Conservation (phyloP, 441 rosid species). For the Dalechampia spathulata region DNA sequence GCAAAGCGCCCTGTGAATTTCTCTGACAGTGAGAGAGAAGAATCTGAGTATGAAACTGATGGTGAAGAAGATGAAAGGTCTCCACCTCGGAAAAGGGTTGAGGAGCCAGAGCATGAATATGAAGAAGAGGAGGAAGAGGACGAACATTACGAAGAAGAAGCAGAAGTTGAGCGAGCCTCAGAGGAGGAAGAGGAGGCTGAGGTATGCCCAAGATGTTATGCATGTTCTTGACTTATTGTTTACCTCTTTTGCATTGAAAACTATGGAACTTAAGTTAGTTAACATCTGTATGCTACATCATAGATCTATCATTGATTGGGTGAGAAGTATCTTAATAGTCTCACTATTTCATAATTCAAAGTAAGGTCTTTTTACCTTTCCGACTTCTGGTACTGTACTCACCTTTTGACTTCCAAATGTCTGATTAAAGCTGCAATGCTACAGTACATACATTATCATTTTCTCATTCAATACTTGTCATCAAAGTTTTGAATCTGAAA, state of each 20-base stretch:
- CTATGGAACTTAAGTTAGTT: neutral
- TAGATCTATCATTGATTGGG: neutral
- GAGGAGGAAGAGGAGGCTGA: constrained; percentile 68
- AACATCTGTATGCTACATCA: neutral
- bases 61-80: constrained; percentile 75
- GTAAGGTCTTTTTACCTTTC: neutral
- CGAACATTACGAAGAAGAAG: constrained; percentile 35
- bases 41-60: constrained; percentile 92
- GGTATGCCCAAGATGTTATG: constrained; percentile 34
- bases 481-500: too few species aligned
- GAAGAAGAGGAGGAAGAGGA: constrained; percentile 60
- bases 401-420: neutral
- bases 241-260: neutral
- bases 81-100: constrained; percentile 45
- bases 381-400: neutral
- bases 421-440: too few species aligned
- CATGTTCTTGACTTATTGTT: neutral
- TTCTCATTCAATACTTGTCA: too few species aligned
- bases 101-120: constrained; percentile 71
- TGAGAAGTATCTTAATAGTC: neutral
- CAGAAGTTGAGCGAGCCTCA: constrained; percentile 49
- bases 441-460: too few species aligned
- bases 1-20: constrained; percentile 60
- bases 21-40: constrained; percentile 91
- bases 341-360: neutral